Evolutionary conservation across 768 basidiomycete genomes (phyloP).

Genomic region (Collybiopsis confluens): DNA sequence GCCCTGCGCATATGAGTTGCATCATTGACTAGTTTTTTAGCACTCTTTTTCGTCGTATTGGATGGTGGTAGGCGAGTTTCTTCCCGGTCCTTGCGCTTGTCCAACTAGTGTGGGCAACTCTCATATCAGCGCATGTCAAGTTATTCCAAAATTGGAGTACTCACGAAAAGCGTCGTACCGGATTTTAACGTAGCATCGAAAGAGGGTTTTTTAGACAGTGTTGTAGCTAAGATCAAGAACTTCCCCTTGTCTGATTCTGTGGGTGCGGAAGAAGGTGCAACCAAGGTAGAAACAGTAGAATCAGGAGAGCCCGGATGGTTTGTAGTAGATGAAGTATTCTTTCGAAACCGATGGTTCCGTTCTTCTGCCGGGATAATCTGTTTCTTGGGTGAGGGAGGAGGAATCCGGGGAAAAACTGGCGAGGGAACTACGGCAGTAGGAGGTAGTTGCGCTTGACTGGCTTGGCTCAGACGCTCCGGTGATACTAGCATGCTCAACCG

Average conservation of each 20-base stretch:
- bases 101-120: neutral
- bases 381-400: neutral
- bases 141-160: neutral
- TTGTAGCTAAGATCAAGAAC: neutral
- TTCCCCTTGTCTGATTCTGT: neutral
- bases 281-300: slow-evolving; percentile 10
- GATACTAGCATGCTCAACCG: neutral
- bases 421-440: neutral
- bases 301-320: slow-evolving; percentile 5
- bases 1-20: neutral
- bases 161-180: slow-evolving; percentile 1
- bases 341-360: neutral
- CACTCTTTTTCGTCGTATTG: neutral
- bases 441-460: neutral
- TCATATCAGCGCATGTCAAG: neutral
- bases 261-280: slow-evolving; percentile 1
- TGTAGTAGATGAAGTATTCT: neutral
- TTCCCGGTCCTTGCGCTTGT: neutral
- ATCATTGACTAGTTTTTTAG: neutral
- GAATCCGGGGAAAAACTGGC: neutral
- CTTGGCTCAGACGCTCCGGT: neutral
- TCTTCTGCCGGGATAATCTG: neutral
- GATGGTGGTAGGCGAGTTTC: neutral
- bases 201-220: slow-evolving; percentile 5
- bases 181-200: slow-evolving; percentile 1